Conservation (phyloP, 305 asterid species). For the Andrographis paniculata region DNA sequence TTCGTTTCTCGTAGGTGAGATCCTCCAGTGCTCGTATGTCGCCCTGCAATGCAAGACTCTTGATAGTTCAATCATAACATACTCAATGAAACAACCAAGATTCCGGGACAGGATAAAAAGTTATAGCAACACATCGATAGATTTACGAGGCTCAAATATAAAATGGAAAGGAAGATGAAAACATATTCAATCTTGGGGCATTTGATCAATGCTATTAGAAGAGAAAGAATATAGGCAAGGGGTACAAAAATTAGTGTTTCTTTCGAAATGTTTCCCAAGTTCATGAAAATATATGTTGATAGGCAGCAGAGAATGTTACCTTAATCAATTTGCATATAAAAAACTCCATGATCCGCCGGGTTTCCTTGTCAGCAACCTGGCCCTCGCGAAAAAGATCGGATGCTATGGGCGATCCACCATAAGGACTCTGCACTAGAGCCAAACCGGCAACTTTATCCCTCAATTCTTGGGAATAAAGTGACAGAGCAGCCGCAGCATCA, state of each 20-base stretch:
- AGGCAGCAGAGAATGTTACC: constrained; percentile 33
- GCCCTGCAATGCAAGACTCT: constrained; percentile 36
- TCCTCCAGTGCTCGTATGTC: constrained; percentile 83
- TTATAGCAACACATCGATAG: too few relatives aligned
- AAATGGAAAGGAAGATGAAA: too few relatives aligned
- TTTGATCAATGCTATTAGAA: too few relatives aligned
- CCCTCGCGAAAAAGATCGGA: constrained; percentile 96
- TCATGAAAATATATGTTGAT: neutral
- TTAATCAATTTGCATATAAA: constrained; percentile 75
- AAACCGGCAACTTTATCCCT: constrained; percentile 83
- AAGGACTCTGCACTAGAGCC: constrained; percentile 90
- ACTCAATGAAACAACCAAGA: neutral
- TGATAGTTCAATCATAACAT: neutral
- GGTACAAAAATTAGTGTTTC: too few relatives aligned
- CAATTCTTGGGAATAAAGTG: constrained; percentile 61
- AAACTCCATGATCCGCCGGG: constrained; percentile 78
- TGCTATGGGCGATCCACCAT: constrained; percentile 84
- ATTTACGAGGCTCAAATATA: too few relatives aligned
- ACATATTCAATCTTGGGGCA: too few relatives aligned
- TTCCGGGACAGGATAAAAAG: too few relatives aligned
- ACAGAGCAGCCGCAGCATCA: constrained; percentile 94
- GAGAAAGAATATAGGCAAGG: too few relatives aligned
- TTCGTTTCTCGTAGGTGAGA: constrained; percentile 72
- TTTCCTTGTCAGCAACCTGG: constrained; percentile 79
- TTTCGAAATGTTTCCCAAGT: too few relatives aligned